Evolutionary conservation across 1,284 basidiomycete genomes (phyloP).

Genomic region (Fomitopsis pinicola): DNA sequence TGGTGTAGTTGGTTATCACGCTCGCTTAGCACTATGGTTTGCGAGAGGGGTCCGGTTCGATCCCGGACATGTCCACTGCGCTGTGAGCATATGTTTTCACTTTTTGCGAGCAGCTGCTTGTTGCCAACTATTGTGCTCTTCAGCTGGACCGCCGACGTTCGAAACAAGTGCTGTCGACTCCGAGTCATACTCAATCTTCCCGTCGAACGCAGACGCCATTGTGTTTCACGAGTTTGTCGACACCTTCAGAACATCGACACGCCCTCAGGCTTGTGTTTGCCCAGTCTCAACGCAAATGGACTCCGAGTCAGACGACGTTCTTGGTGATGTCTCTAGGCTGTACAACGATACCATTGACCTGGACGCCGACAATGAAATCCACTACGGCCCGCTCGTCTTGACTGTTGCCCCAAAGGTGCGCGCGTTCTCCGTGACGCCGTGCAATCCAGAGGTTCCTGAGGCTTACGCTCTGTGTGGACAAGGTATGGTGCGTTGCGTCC

Average conservation of each 20-base stretch:
- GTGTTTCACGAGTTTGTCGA: too few species aligned
- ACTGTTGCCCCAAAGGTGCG: slow-evolving; percentile 52
- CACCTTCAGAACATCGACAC: too few species aligned
- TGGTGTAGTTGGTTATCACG: slow-evolving; percentile 9
- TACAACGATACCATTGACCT: slow-evolving; percentile 34
- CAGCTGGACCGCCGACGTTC: too few species aligned
- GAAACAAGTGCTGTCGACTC: too few species aligned
- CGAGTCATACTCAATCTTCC: too few species aligned
- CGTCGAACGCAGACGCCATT: not conserved
- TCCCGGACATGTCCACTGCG: not conserved
- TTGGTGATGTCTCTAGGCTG: slow-evolving; percentile 7
- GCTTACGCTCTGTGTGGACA: too few species aligned
- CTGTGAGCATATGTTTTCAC: not conserved
- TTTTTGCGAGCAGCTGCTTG: too few species aligned
- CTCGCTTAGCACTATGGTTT: slow-evolving; percentile 1
- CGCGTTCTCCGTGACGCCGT: not conserved
- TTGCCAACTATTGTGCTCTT: too few species aligned
- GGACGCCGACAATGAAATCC: slow-evolving; percentile 31
- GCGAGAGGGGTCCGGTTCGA: too few species aligned
- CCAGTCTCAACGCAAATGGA: not conserved
- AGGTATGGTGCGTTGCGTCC: not conserved
- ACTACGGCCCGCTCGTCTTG: slow-evolving; percentile 45
- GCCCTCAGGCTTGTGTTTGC: too few species aligned
- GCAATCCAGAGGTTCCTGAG: not conserved
- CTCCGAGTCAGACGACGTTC: not conserved